Base-by-base conservation (phyloP, 345 rosid species). In the Litchi chinensis region DNA sequence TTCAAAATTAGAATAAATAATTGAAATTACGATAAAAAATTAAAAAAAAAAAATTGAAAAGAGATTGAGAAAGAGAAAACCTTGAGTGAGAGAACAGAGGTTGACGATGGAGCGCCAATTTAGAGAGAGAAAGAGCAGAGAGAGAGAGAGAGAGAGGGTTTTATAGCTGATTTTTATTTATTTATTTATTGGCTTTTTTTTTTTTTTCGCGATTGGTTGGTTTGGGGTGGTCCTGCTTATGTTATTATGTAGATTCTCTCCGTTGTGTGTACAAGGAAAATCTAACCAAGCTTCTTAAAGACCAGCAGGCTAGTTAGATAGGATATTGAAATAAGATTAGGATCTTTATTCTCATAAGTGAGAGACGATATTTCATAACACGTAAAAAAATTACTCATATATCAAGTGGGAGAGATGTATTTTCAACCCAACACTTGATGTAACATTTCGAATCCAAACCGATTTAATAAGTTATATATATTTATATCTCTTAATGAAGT, bases 51-150 rank as follows among this genome's bases (percentile, higher is more conserved):
- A 16, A 9, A 2, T 39, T n/a, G 39, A 43, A 8, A n/a, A 28
- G 5, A 11, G 0, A 67, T 22, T 63, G 6, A 26, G 48, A 65
- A 64, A 26, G 56, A 15, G 28, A 19, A 22, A 67, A 67, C 26
- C 65, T 76, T 39, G 65, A 37, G 54, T 10, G 39, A 40, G 78
- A 75, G 78, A 71, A 72, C 54, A 54, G 24, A 26, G 44, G 32
- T 24, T 43, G 76, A 56, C 43, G 76, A 32, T n/a, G 39, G n/a
- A 46, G 63, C 71, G 78, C 79, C 79, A 76, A 76, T 32, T 76
- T 66, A 32, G 22, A 39, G 48, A 65, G 19, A 46, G 2, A 10
- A 18, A 6, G 28, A 26, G 28, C 15, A 60, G 22, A 60, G 65
- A 18, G 28, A 26, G 28, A 26, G 1, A 26, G 28, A 26, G 28